phyloP scores from a whole-genome alignment of 805 yeast species.

The Cyberlindnera misumaiensis region DNA sequence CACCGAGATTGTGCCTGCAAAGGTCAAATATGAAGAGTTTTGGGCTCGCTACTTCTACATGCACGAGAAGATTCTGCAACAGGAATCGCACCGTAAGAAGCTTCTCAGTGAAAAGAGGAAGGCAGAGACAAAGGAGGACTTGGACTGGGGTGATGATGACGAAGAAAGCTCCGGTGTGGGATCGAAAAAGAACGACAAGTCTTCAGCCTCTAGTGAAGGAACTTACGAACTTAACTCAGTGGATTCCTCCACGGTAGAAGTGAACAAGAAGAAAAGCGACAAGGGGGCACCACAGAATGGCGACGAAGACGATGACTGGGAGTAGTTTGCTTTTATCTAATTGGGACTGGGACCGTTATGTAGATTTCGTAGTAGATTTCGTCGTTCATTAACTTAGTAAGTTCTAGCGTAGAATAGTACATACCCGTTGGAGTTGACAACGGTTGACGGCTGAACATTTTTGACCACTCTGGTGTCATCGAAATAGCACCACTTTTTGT shows the following conservation, averaged over 20 bases:
- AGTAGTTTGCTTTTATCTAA: constrained; percentile 23
- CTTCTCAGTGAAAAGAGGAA: constrained; percentile 23
- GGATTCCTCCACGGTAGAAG: constrained; percentile 29
- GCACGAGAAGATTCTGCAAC: constrained; percentile 25
- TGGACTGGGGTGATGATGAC: constrained; percentile 16
- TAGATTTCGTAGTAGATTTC: no score
- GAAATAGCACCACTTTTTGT: constrained; percentile 62
- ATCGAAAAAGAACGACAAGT: constrained; percentile 1
- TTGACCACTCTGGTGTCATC: constrained; percentile 70
- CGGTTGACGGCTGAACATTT: constrained; percentile 42
- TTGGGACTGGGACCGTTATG: no score
- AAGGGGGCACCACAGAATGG: constrained; percentile 4
- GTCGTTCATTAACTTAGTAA: background rate
- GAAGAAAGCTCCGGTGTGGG: constrained; percentile 14
- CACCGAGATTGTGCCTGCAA: constrained; percentile 61
- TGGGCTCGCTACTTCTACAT: constrained; percentile 69
- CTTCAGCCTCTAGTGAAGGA: constrained; percentile 30
- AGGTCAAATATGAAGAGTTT: constrained; percentile 51
- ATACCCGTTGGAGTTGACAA: constrained; percentile 71
- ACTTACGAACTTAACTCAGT: constrained; percentile 35
- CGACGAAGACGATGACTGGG: constrained; percentile 45
- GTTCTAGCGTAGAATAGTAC: constrained; percentile 66
- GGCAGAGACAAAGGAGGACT: constrained; percentile 6
- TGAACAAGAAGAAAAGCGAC: constrained; percentile 15
- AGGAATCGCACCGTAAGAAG: constrained; percentile 58